Conservation (phyloP, 192 early-diverging fungal genomes). For the Paraglomus occultum region DNA sequence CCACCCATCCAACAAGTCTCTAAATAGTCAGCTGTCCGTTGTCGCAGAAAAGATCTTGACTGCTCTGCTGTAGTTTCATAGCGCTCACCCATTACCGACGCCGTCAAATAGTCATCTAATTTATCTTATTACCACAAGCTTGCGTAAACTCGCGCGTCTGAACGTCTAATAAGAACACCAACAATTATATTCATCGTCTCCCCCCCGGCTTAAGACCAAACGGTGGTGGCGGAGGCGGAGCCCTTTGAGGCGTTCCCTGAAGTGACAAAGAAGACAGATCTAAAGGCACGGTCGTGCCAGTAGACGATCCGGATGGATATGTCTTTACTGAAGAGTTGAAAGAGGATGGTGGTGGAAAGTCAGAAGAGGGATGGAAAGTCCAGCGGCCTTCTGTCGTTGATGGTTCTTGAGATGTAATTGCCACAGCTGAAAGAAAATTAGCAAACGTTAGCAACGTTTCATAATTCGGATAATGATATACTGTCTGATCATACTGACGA, state of each 20-base stretch:
- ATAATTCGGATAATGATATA: too few species aligned
- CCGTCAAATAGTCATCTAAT: too few species aligned
- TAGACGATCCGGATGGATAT: slow-evolving; percentile 41
- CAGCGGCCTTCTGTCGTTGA: slow-evolving; percentile 45
- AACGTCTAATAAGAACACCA: too few species aligned
- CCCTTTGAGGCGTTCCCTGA: slow-evolving; percentile 17
- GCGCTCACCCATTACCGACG: too few species aligned
- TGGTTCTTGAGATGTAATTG: slow-evolving; percentile 34
- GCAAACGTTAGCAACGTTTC: too few species aligned
- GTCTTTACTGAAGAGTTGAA: slow-evolving; percentile 29
- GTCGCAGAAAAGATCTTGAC: too few species aligned
- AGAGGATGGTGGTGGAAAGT: slow-evolving; percentile 38
- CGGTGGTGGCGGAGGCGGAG: slow-evolving; percentile 31
- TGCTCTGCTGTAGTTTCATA: too few species aligned
- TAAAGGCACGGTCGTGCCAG: slow-evolving; percentile 38
- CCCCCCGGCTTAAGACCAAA: slow-evolving; percentile 1
- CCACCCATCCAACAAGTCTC: too few species aligned
- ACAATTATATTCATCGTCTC: too few species aligned
- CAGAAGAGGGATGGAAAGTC: slow-evolving; percentile 37
- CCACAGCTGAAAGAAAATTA: neutral
- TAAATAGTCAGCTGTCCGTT: too few species aligned
- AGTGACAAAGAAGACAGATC: slow-evolving; percentile 35
- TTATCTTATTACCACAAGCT: too few species aligned
- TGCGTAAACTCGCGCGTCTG: too few species aligned
- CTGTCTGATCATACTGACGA: slow-evolving; percentile 15